Base-by-base conservation (phyloP, 2,329 filamentous ascomycete genomes). In the Pseudocercospora cruenta region DNA sequence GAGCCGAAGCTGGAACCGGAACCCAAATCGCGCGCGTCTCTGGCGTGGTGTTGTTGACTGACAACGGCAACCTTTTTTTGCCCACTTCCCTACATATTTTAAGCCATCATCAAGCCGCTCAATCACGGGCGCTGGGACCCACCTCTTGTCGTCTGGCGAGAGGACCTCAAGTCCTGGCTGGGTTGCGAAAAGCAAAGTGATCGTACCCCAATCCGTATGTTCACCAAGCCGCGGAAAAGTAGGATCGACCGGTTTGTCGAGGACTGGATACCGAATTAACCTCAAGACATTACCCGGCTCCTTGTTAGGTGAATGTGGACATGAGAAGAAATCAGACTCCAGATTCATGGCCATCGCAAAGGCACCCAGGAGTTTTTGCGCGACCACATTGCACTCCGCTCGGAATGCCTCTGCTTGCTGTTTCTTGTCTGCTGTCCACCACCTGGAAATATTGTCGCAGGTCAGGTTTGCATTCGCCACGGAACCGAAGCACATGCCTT, bases 401-500 rank as follows among this genome's bases (percentile, higher is more conserved):
- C 57, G 57, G 21, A 59, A 59, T 4, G 21, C 21, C 57, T 59
- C 57, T 24, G 57, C 36, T n/a, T 28, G 31, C 57, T 59, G 57
- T n/a, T n/a, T 26, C 26, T 59, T 59, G n/a, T 43, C 33, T 19
- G 22, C 14, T 1, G 57, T 45, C 57, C 57, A 59, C 57, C 57
- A 59, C 36, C 33, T 26, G 19, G 33, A 12, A 22, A 59, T 59
- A 6, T 59, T 59, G 24, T 59, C 57, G 22, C 57, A 59, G 10
- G 33, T 47, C 12, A 59, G 6, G 7, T 59, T 59, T 6, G 57
- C 31, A 22, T 47, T 36, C n/a, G 57, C 57, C 10, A 59, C 57
- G 14, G 57, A 59, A 3, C 57, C 57, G 39, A 59, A 59, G 10
- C 57, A 59, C 57, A 59, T 59, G 31, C 57, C 57, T 47, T 59